Percentiles rank a stretch among this genome's conserved stretches.
phyloP scores from a whole-genome alignment of 2,329 filamentous ascomycete genomes.

The Pseudogymnoascus sp. region DNA sequence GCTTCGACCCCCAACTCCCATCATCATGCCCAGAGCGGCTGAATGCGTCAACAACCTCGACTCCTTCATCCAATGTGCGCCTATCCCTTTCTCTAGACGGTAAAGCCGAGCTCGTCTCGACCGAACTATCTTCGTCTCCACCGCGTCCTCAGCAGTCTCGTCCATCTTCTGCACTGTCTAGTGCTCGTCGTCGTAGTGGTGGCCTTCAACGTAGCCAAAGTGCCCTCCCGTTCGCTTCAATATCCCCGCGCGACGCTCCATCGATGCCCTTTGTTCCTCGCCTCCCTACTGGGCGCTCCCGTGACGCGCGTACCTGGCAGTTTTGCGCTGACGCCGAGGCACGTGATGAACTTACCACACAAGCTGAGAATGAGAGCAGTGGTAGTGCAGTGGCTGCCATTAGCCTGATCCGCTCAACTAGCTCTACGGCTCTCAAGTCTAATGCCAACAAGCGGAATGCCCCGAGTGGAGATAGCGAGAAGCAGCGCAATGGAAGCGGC shows the following conservation, averaged over 20 bases:
- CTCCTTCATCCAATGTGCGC: constrained; percentile 41
- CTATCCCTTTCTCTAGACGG: constrained; percentile 81
- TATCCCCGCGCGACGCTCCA: constrained; percentile 44
- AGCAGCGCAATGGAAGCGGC: constrained; percentile 23
- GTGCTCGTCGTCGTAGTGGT: constrained; percentile 33
- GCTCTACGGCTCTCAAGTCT: constrained; percentile 41
- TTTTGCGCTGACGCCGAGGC: constrained; percentile 77
- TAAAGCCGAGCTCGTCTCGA: constrained; percentile 73
- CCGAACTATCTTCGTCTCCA: constrained; percentile 61
- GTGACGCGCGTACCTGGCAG: constrained; percentile 85
- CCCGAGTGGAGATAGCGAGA: constrained; percentile 27
- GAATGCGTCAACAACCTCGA: constrained; percentile 14
- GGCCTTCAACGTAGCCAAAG: constrained; percentile 64
- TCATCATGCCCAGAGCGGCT: constrained; percentile 26
- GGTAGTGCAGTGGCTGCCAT: constrained; percentile 77
- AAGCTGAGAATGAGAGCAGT: constrained; percentile 70
- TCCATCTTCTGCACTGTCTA: constrained; percentile 38
- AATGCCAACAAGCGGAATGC: constrained; percentile 61
- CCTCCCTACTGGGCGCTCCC: constrained; percentile 63
- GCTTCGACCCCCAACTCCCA: constrained; percentile 20
- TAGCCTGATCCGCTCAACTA: constrained; percentile 66
- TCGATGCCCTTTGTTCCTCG: constrained; percentile 35
- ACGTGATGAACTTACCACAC: constrained; percentile 69
- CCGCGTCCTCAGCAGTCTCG: constrained; percentile 47
- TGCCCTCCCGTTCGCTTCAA: constrained; percentile 47